Conservation (phyloP, 2,329 filamentous ascomycete species). For the Exophiala sp. region DNA sequence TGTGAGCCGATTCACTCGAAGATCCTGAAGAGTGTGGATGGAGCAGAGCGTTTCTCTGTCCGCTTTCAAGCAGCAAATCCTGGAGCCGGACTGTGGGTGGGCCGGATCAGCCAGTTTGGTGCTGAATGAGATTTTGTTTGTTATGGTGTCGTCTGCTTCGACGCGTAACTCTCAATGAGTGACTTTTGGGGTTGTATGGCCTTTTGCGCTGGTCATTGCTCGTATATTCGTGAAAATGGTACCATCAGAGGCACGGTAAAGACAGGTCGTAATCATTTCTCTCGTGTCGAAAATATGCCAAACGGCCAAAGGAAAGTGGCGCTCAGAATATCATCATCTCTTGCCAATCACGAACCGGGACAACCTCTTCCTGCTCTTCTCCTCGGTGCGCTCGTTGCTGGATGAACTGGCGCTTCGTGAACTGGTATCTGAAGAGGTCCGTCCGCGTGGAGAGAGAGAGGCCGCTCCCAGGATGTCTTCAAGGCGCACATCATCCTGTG, state of each 20-base stretch:
- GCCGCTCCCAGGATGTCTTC: conserved; percentile 41
- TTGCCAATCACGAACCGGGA: conserved; percentile 20
- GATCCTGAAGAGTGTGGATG: not conserved
- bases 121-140: too few relatives aligned
- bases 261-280: not conserved
- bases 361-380: conserved; percentile 21
- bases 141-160: not conserved
- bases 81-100: too few relatives aligned
- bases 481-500: conserved; percentile 39
- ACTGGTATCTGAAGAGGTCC: conserved; percentile 33
- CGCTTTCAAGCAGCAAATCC: too few relatives aligned
- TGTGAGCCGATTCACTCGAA: not conserved
- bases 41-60: not conserved
- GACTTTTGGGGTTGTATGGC: not conserved
- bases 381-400: conserved; percentile 12
- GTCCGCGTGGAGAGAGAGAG: conserved; percentile 29
- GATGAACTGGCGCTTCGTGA: conserved; percentile 34
- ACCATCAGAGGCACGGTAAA: not conserved
- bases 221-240: not conserved
- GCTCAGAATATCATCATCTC: conserved; percentile 9
- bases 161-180: not conserved
- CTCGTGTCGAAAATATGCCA: not conserved
- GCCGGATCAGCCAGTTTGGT: not conserved
- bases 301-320: not conserved
- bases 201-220: not conserved